Evolutionary conservation across 371 early-diverging fungal genomes (phyloP).

Genomic region (Mortierella sp.): DNA sequence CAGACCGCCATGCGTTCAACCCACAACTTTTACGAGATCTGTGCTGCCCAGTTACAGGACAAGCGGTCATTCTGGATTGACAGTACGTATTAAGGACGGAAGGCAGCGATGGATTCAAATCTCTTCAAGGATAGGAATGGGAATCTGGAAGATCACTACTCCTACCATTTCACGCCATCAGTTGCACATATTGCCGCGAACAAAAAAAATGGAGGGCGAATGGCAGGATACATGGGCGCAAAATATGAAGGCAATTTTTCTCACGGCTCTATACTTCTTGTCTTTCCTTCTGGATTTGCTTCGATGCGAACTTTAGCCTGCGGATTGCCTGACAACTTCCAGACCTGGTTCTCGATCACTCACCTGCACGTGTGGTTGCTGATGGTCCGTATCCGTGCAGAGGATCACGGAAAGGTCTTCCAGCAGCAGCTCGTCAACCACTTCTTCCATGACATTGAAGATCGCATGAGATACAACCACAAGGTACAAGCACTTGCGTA

Average conservation of each 20-base stretch:
- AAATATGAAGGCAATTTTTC: neutral
- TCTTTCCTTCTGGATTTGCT: neutral
- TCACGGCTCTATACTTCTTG: neutral
- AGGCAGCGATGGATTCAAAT: neutral
- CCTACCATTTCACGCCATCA: neutral
- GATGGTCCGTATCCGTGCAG: slow-evolving; percentile 86
- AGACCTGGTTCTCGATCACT: slow-evolving; percentile 95
- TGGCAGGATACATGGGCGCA: neutral
- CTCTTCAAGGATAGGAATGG: neutral
- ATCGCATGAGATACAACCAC: slow-evolving; percentile 76
- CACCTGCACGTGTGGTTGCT: slow-evolving; percentile 96
- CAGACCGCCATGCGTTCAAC: slow-evolving; percentile 72
- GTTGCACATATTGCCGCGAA: neutral
- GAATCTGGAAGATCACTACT: neutral
- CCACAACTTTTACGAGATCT: slow-evolving; percentile 66
- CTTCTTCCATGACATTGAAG: slow-evolving; percentile 93
- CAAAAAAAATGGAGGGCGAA: neutral
- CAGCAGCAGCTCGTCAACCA: slow-evolving; percentile 92
- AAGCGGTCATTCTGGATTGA: slow-evolving; percentile 71
- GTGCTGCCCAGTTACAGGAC: slow-evolving; percentile 66
- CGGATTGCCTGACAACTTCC: slow-evolving; percentile 89
- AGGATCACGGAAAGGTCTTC: slow-evolving; percentile 79
- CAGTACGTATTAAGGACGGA: slow-evolving; percentile 54
- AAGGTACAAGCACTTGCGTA: slow-evolving; percentile 26
- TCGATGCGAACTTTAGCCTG: slow-evolving; percentile 61